These are phyloP conservation scores for Ceratocystiopsis brevicomis DNA, from an alignment of 2,329 filamentous ascomycete species.

Conservation along the genomic window DNA sequence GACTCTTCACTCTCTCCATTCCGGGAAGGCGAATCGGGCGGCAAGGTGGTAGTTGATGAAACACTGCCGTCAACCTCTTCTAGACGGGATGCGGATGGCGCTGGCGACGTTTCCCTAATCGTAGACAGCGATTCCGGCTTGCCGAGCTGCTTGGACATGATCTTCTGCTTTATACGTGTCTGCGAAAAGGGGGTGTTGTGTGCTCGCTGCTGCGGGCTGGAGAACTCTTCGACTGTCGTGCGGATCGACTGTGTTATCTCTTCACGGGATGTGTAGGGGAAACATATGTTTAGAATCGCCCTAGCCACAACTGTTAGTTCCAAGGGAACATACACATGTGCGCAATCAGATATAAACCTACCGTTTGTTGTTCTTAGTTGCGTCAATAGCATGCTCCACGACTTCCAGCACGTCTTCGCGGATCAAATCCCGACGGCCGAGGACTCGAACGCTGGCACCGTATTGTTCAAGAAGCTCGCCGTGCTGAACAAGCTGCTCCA, in stretches of 20 bases:
- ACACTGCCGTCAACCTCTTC: conserved; percentile 34
- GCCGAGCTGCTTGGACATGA: conserved; percentile 47
- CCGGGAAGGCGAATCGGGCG: conserved; percentile 30
- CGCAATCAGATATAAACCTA: conserved; percentile 17
- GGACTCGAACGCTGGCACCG: conserved; percentile 66
- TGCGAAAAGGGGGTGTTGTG: conserved; percentile 65
- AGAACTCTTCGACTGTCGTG: conserved; percentile 73
- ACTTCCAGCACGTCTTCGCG: conserved; percentile 75
- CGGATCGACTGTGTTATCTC: conserved; percentile 86
- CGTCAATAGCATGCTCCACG: conserved; percentile 66
- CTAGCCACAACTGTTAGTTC: conserved; percentile 14
- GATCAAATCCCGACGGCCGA: conserved; percentile 70
- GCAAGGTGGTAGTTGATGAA: conserved; percentile 40
- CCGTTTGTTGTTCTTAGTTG: conserved; percentile 77
- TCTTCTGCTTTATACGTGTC: conserved; percentile 69
- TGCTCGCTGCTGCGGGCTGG: conserved; percentile 46
- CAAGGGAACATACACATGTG: not conserved
- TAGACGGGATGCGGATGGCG: conserved; percentile 23
- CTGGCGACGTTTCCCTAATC: conserved; percentile 29
- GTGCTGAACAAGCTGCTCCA: conserved; percentile 79
- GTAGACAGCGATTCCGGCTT: conserved; percentile 27
- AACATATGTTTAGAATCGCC: conserved; percentile 72
- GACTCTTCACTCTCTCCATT: conserved; percentile 10
- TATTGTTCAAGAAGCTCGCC: conserved; percentile 86
- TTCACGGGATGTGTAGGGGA: conserved; percentile 88